Conservation (phyloP, 768 basidiomycete genomes). For the Boletus vermiculosoides region DNA sequence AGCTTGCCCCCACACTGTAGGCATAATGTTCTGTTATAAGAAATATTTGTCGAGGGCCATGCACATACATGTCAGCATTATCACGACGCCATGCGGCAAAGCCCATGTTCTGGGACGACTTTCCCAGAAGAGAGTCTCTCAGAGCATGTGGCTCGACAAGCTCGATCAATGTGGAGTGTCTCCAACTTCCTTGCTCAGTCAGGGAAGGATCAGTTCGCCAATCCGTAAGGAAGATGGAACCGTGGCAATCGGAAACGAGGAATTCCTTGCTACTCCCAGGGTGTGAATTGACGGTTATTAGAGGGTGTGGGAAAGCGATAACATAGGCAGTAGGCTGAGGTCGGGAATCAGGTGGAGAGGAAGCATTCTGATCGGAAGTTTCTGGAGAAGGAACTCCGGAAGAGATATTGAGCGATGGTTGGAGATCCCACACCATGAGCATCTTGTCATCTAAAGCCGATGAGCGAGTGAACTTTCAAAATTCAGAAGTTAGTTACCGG, state of each 20-base stretch:
- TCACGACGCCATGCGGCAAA: conserved; percentile 71
- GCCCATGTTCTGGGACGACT: conserved; percentile 47
- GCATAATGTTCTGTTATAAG: not conserved
- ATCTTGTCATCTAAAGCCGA: conserved; percentile 65
- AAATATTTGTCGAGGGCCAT: not conserved
- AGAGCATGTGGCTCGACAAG: conserved; percentile 69
- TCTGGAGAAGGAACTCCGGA: conserved; percentile 37
- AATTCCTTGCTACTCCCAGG: conserved; percentile 75
- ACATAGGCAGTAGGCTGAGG: conserved; percentile 77
- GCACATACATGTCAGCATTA: conserved; percentile 67
- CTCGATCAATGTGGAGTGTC: conserved; percentile 65
- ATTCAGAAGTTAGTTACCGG: conserved; percentile 44
- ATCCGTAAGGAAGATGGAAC: conserved; percentile 75
- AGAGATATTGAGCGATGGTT: conserved; percentile 49
- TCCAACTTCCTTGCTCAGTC: conserved; percentile 51
- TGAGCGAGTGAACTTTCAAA: conserved; percentile 1
- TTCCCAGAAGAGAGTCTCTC: conserved; percentile 49
- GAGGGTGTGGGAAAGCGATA: conserved; percentile 69
- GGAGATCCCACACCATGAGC: conserved; percentile 86
- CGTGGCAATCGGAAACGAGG: conserved; percentile 71
- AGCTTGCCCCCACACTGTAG: conserved; percentile 70
- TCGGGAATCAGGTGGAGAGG: conserved; percentile 37
- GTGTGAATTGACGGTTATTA: conserved; percentile 67
- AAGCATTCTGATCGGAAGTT: conserved; percentile 28
- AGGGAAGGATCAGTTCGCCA: conserved; percentile 73